Evolutionary conservation across 176 grass and related monocot species (phyloP), one percentile per base, ranked within the genome.

Genomic region (Musa beccarii): DNA sequence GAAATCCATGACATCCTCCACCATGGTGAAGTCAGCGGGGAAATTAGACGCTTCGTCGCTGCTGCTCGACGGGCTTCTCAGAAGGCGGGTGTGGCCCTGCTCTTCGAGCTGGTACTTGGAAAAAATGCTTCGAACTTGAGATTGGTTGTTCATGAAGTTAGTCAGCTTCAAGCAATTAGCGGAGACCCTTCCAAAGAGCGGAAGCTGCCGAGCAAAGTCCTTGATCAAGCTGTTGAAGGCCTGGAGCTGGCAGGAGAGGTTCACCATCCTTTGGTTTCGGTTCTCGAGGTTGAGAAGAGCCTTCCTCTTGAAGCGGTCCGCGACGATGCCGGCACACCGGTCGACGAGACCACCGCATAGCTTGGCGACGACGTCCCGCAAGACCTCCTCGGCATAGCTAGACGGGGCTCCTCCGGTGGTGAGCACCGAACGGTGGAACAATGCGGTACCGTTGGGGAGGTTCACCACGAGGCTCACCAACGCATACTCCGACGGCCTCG

Each of bases 181-280:
- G 17, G 75, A 55, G 20, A 85, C 94, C 10, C 74, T 72, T 68
- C 74, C 83, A 72, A 97, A 86, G 75, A 90, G 76, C 0, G 83
- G 90, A 53, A 93, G 79, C 57, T 89, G 79, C 19, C 83, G 84
- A 54, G 79, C 82, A 56, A 97, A 54, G 80, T 97, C 94, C 23
- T 65, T 79, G 7, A 86, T 59, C 5, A 97, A 4, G 62, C 77
- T 76, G 2, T 79, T 63, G 11, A 97, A 59, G 28, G 77, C 84
- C 24, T 84, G 88, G 71, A 77, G 70, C 49, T 93, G 94, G 86
- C 94, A 97, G n/a, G 82, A 73, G 8, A 97, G 71, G 80, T 97
- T 97, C 20, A 97, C 90, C 94, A 93, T 97, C 90, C 94, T 86
- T 4, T 77, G 88, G 78, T 93, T 79, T 84, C 82, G 89, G 71